These are phyloP conservation scores for Phylloporus arenicola DNA, from an alignment of 768 basidiomycete genomes.

Conservation along the genomic window DNA sequence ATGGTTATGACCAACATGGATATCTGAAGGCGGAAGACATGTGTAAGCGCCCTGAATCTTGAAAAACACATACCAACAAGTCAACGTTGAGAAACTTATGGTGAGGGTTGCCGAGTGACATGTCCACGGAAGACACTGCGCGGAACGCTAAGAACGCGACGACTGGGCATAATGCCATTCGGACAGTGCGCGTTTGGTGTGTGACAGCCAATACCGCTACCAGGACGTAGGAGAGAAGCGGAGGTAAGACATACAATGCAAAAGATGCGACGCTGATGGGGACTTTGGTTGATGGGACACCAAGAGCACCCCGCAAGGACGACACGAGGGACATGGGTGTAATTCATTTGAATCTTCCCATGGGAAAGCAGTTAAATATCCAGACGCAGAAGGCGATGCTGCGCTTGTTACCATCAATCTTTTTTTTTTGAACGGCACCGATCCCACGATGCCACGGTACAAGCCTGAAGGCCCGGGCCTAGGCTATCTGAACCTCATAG, in stretches of 20 bases:
- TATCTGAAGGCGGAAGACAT: neutral
- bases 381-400: too few species aligned
- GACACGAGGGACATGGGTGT: neutral
- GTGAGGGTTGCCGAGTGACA: neutral
- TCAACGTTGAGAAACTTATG: neutral
- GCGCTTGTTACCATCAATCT: too few species aligned
- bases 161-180: neutral
- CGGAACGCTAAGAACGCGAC: neutral
- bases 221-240: neutral
- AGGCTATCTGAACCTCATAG: too few species aligned
- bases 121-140: neutral
- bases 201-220: neutral
- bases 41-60: neutral
- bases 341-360: neutral
- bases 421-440: too few species aligned
- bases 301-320: neutral
- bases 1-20: neutral
- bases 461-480: too few species aligned
- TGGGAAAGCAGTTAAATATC: neutral
- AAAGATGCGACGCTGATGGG: neutral
- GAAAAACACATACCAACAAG: neutral
- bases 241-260: neutral
- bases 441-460: too few species aligned
- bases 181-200: neutral
- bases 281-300: neutral